phyloP scores from a whole-genome alignment of 106 monocot species.

The Xerophyta viscosa region DNA sequence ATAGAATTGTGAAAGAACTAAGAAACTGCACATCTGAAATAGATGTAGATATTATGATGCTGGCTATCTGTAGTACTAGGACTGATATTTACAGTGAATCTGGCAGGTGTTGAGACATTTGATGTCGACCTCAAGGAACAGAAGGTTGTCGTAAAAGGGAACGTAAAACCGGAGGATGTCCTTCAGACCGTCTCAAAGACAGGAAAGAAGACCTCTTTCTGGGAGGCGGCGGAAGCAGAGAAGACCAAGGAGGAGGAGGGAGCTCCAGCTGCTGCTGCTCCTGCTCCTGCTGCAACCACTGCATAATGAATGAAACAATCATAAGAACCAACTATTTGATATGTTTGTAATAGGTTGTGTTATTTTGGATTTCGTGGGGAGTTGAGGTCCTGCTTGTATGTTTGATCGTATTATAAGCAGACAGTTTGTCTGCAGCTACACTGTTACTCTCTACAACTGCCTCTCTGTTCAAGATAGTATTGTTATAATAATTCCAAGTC shows the following conservation, averaged over 20 bases:
- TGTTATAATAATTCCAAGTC: too few relatives aligned
- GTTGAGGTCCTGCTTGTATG: too few relatives aligned
- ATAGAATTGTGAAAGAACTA: too few relatives aligned
- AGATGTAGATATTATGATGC: background rate
- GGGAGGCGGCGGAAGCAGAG: conserved; percentile 3
- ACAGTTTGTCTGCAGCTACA: too few relatives aligned
- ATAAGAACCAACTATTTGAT: too few relatives aligned
- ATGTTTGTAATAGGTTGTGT: too few relatives aligned
- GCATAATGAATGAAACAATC: too few relatives aligned
- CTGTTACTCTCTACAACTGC: too few relatives aligned
- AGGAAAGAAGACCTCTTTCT: conserved; percentile 9
- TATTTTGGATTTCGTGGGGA: too few relatives aligned
- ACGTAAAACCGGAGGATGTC: conserved; percentile 7
- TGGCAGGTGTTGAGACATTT: conserved; percentile 7
- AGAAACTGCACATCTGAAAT: too few relatives aligned
- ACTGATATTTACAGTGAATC: background rate
- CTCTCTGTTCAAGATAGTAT: too few relatives aligned
- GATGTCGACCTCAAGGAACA: conserved; percentile 9
- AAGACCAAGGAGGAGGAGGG: background rate
- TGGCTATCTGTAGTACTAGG: background rate
- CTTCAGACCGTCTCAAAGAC: conserved; percentile 11
- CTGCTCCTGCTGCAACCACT: background rate
- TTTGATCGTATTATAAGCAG: too few relatives aligned
- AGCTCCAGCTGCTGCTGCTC: background rate
- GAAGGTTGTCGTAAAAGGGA: conserved; percentile 7